Base-by-base conservation (phyloP, 345 rosid genomes). In the Euphorbia peplus region DNA sequence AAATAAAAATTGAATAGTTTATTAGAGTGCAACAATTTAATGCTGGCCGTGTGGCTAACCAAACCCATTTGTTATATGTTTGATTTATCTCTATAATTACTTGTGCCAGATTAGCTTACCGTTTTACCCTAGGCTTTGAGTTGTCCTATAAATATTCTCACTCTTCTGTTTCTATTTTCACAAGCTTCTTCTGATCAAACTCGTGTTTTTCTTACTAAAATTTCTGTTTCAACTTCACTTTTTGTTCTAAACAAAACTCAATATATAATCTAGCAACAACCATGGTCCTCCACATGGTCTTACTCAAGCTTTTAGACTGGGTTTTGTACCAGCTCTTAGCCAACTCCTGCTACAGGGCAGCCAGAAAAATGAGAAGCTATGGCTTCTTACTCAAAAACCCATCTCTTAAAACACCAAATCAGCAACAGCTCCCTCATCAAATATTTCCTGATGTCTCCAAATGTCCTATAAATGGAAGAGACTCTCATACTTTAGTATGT, bases 331-430 rank as follows among this genome's bases (percentile, higher is more conserved):
- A 79, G 68, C 85, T 89, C 25, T 76, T 87, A 15, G 84, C 90
- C 37, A 84, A 78, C 65, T 86, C 87, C 26, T 90, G 80, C 65
- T 86, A 86, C 72, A 82, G 63, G 72, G 92, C 96, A 35, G 88
- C 87, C 22, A 81, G 73, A 70, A 93, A 85, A 81, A 73, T 87
- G 68, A 73, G 80, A 67, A 83, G 77, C 83, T 87, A 76, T 69
- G 91, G 84, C 8, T 80, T 77, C 75, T 76, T 86, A 50, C 72
- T 70, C 1, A 80, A 69, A 68, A 85, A 73, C 63, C 81, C 78
- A 75, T 69, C 76, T 63, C 29, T 68, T 26, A 79, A 70, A 55
- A 68, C 77, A 22, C 24, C 78, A 32, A 75, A 70, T 14, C 86
- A 81, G 11, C 83, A 69, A n/a, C 25, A n/a, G n/a, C n/a, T n/a